These are phyloP conservation scores for Ceratobasidium sp. DNA, from an alignment of 1,284 basidiomycete genomes.

Conservation along the genomic window DNA sequence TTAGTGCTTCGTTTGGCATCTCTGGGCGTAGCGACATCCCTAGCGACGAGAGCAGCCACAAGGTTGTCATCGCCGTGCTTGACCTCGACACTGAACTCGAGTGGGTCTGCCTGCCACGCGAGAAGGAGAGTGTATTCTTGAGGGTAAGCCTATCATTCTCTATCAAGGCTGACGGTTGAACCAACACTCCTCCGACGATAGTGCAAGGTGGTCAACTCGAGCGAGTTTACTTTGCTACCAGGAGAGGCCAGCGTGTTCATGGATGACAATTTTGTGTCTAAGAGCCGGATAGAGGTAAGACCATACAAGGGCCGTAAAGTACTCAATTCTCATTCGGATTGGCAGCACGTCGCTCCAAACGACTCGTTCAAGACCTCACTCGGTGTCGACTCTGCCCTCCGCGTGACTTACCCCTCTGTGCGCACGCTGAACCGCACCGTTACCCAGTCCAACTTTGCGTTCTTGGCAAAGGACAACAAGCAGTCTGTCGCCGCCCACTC, in stretches of 20 bases:
- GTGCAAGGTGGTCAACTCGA: slow-evolving; percentile 51
- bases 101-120: slow-evolving; percentile 44
- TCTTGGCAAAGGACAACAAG: slow-evolving; percentile 46
- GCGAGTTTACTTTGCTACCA: slow-evolving; percentile 50
- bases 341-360: slow-evolving; percentile 44
- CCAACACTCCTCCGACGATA: background rate
- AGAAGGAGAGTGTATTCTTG: slow-evolving; percentile 34
- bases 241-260: slow-evolving; percentile 52
- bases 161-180: background rate
- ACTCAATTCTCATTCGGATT: background rate
- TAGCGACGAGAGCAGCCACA: slow-evolving; percentile 46
- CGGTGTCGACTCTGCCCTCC: slow-evolving; percentile 47
- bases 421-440: slow-evolving; percentile 49
- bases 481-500: slow-evolving; percentile 48
- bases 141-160: slow-evolving; percentile 23
- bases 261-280: slow-evolving; percentile 52
- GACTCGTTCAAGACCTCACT: slow-evolving; percentile 48
- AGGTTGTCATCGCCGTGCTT: slow-evolving; percentile 44
- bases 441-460: slow-evolving; percentile 43
- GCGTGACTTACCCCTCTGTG: slow-evolving; percentile 51
- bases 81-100: slow-evolving; percentile 36
- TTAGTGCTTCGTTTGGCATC: slow-evolving; percentile 48
- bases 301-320: background rate
- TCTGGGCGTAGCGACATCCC: slow-evolving; percentile 47
- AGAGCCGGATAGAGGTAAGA: slow-evolving; percentile 48